Percentiles rank a stretch among this genome's conserved stretches.
Evolutionary conservation across 176 grass and related monocot genomes (phyloP).

Genomic region (Oryza punctata): DNA sequence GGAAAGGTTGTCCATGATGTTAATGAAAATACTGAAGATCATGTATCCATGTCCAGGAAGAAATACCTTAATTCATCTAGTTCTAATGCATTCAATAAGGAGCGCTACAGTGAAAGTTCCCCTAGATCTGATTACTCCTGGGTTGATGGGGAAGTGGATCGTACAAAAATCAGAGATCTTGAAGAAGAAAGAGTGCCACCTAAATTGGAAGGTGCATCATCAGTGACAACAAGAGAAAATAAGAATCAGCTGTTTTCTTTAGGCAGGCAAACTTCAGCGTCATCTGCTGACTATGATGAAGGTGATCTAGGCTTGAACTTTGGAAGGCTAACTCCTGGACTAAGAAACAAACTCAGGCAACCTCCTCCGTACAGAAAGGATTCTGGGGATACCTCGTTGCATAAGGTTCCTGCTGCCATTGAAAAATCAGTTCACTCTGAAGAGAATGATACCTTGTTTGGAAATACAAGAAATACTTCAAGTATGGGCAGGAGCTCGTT

Average conservation of each 20-base stretch:
- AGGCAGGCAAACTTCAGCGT: conserved; percentile 27
- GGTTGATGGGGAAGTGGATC: background rate
- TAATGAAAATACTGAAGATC: conserved; percentile 29
- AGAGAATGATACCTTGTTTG: conserved; percentile 26
- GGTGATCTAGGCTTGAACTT: conserved; percentile 56
- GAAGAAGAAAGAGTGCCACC: conserved; percentile 35
- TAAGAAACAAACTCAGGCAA: conserved; percentile 64
- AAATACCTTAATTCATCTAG: conserved; percentile 39
- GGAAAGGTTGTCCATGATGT: conserved; percentile 21
- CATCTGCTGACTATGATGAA: conserved; percentile 47
- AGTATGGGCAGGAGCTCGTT: conserved; percentile 35
- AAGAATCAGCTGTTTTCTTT: conserved; percentile 39
- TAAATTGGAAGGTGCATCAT: conserved; percentile 26
- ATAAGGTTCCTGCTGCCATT: conserved; percentile 45
- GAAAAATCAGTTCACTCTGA: conserved; percentile 47
- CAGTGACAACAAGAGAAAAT: conserved; percentile 28
- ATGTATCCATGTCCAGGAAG: conserved; percentile 40
- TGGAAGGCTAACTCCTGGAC: conserved; percentile 74
- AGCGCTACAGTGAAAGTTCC: conserved; percentile 31
- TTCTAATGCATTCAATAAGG: conserved; percentile 31
- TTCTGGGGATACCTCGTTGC: conserved; percentile 23
- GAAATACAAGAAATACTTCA: conserved; percentile 20
- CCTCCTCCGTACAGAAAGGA: conserved; percentile 49
- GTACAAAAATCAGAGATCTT: conserved; percentile 32
- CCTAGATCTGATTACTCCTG: conserved; percentile 33